Conservation (phyloP, 805 yeast genomes). For the Suhomyces sp. region DNA sequence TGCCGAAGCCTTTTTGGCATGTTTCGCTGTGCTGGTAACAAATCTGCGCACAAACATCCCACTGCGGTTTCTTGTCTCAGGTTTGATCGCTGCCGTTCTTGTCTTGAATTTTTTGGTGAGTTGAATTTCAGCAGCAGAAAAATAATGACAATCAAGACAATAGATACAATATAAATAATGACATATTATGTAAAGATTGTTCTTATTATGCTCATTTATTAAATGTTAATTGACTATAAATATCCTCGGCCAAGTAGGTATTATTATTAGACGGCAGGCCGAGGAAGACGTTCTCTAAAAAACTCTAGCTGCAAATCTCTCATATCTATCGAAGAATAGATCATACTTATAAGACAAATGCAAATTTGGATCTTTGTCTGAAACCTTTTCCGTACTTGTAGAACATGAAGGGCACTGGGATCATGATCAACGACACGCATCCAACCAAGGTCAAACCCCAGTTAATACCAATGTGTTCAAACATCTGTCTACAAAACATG, state of each 20-base stretch:
- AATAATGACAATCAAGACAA: not conserved
- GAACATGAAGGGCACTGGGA: slow-evolving; percentile 58
- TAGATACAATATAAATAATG: too few species aligned
- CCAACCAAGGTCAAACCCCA: slow-evolving; percentile 59
- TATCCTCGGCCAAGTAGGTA: not conserved
- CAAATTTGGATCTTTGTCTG: slow-evolving; percentile 18
- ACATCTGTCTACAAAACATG: slow-evolving; percentile 53
- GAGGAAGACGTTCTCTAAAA: not conserved
- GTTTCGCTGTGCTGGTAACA: not conserved
- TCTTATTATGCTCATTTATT: not conserved
- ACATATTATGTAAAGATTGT: not conserved
- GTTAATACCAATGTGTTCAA: slow-evolving; percentile 44
- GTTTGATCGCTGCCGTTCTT: not conserved
- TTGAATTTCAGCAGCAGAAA: not conserved
- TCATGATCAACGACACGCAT: slow-evolving; percentile 46
- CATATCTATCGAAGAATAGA: not conserved
- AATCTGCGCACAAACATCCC: slow-evolving; percentile 1
- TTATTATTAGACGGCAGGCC: not conserved
- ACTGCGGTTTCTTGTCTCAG: not conserved
- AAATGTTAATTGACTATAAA: not conserved
- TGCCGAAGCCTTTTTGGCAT: slow-evolving; percentile 3
- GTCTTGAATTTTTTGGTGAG: not conserved
- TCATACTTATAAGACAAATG: slow-evolving; percentile 9
- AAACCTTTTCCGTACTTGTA: slow-evolving; percentile 41
- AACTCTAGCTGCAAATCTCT: not conserved